These are phyloP conservation scores for Cornus kousa DNA, from an alignment of 148 eudicot species.

Conservation along the genomic window DNA sequence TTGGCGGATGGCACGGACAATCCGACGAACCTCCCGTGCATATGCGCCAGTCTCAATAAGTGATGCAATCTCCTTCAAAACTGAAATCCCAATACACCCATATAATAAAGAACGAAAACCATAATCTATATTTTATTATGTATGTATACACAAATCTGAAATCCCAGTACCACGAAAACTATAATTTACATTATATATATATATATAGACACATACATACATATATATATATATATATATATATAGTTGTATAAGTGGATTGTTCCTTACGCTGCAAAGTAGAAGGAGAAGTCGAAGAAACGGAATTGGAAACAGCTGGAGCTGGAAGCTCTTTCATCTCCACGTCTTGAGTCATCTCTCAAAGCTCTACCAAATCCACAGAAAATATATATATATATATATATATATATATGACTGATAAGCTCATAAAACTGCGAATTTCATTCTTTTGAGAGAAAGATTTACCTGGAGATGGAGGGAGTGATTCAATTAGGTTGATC, in stretches of 20 bases:
- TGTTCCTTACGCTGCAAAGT: conserved; percentile 55
- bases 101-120: neutral
- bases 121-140: too few species aligned
- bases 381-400: too few species aligned
- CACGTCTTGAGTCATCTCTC: conserved; percentile 77
- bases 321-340: conserved; percentile 77
- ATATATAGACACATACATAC: too few species aligned
- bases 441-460: neutral
- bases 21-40: conserved; percentile 64
- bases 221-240: neutral
- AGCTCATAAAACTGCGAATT: neutral
- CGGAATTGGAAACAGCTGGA: conserved; percentile 58
- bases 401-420: neutral
- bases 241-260: neutral
- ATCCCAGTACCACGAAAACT: too few species aligned
- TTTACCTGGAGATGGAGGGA: conserved; percentile 2
- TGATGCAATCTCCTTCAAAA: conserved; percentile 79
- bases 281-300: conserved; percentile 46
- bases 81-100: conserved; percentile 29
- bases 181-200: too few species aligned
- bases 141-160: too few species aligned
- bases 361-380: neutral
- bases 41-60: conserved; percentile 73
- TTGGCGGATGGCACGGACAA: conserved; percentile 70
- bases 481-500: neutral